Evolutionary conservation across 23 red algal genomes (phyloP).

Genomic region (Gracilaria vermiculophylla): DNA sequence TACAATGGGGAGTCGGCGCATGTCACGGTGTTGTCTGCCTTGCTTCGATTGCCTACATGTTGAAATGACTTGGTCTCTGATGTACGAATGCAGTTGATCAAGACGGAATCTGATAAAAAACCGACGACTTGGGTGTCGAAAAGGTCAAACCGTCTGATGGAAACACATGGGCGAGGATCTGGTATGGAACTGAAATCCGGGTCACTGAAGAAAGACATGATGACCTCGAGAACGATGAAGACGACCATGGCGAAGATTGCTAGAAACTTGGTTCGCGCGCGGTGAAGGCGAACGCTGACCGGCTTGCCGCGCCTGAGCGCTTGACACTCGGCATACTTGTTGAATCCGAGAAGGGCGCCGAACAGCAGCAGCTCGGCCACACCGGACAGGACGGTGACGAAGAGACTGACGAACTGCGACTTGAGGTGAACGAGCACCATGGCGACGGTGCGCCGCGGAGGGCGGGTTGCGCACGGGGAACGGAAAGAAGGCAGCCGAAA

Average conservation of each 20-base stretch:
- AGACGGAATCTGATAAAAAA: background rate
- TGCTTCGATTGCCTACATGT: background rate
- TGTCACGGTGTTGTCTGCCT: background rate
- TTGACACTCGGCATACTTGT: background rate
- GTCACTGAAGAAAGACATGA: slow-evolving; percentile 21
- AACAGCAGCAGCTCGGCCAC: background rate
- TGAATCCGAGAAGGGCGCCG: background rate
- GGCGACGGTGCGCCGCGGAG: background rate
- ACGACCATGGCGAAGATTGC: background rate
- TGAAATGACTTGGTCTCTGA: background rate
- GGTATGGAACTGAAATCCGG: background rate
- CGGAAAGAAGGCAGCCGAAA: too few species aligned
- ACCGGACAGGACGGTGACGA: background rate
- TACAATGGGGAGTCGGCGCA: background rate
- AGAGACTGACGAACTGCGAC: slow-evolving; percentile 1
- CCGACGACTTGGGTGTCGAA: background rate
- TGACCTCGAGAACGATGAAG: background rate
- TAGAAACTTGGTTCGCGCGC: background rate
- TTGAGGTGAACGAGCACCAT: slow-evolving; percentile 8
- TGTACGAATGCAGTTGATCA: background rate
- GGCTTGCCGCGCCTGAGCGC: background rate
- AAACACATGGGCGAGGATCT: background rate
- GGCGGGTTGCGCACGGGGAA: too few species aligned
- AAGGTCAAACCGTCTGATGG: background rate
- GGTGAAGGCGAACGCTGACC: background rate